Percentiles rank a stretch among this genome's conserved stretches.
These are phyloP conservation scores for Phaeosphaeria sp. DNA, from an alignment of 2,329 filamentous ascomycete species.

Conservation along the genomic window DNA sequence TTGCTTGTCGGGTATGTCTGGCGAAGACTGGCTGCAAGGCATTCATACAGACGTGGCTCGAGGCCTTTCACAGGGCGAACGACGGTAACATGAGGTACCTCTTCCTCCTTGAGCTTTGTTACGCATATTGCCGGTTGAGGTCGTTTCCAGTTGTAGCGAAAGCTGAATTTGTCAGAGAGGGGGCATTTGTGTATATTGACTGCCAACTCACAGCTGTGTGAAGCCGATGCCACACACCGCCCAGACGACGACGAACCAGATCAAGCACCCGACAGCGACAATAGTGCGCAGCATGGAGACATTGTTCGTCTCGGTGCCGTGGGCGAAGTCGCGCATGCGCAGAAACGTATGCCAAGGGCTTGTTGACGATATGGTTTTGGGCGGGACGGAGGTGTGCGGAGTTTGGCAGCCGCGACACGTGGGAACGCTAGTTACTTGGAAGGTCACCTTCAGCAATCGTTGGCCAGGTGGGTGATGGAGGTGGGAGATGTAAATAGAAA, in stretches of 20 bases:
- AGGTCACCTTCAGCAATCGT: background rate
- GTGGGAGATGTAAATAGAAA: too few relatives aligned
- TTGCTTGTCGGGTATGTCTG: constrained; percentile 81
- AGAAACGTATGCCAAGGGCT: constrained; percentile 17
- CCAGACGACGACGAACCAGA: constrained; percentile 64
- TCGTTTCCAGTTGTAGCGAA: constrained; percentile 59
- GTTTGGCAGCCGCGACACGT: constrained; percentile 12
- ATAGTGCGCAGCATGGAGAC: constrained; percentile 45
- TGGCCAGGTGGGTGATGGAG: too few relatives aligned
- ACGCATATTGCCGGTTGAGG: constrained; percentile 54
- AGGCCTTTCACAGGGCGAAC: constrained; percentile 93
- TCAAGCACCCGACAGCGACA: constrained; percentile 57
- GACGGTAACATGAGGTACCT: constrained; percentile 83
- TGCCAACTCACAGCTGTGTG: constrained; percentile 61
- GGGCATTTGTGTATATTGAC: constrained; percentile 1
- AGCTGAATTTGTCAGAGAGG: constrained; percentile 50
- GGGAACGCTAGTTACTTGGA: background rate
- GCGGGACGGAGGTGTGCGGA: constrained; percentile 25
- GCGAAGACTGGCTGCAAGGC: constrained; percentile 82
- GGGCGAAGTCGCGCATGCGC: constrained; percentile 44
- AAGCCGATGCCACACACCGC: constrained; percentile 66
- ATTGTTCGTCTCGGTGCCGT: constrained; percentile 33
- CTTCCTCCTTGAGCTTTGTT: constrained; percentile 40
- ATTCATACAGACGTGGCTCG: constrained; percentile 90
- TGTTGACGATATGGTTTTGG: constrained; percentile 15